phyloP scores from a whole-genome alignment of 441 rosid genomes.

The Hura crepitans region DNA sequence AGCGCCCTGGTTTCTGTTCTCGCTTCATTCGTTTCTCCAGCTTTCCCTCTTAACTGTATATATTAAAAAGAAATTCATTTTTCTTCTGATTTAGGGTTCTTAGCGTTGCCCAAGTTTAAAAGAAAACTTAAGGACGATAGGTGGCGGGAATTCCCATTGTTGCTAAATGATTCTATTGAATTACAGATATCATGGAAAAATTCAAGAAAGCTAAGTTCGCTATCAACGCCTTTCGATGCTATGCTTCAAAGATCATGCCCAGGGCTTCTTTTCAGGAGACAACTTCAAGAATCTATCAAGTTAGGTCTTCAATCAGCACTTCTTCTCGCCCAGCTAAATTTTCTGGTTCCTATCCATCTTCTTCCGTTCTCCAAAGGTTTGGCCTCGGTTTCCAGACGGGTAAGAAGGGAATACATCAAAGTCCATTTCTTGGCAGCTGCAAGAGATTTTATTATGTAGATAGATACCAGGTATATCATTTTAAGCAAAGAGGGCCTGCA shows the following conservation, averaged over 20 bases:
- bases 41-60: too few species aligned
- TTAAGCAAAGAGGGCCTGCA: slow-evolving; percentile 65
- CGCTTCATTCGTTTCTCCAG: too few species aligned
- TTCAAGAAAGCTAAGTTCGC: slow-evolving; percentile 41
- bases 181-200: slow-evolving; percentile 33
- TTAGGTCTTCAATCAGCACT: slow-evolving; percentile 28
- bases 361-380: slow-evolving; percentile 33
- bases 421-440: slow-evolving; percentile 30
- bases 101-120: too few species aligned
- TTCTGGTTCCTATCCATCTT: slow-evolving; percentile 38
- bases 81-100: too few species aligned
- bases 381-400: slow-evolving; percentile 31
- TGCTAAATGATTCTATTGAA: neutral
- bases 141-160: too few species aligned
- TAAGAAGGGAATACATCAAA: slow-evolving; percentile 18
- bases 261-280: slow-evolving; percentile 29
- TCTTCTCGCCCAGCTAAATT: slow-evolving; percentile 31
- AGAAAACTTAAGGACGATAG: too few species aligned
- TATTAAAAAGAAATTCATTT: too few species aligned
- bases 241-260: slow-evolving; percentile 33
- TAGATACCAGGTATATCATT: slow-evolving; percentile 55
- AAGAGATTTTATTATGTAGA: slow-evolving; percentile 74
- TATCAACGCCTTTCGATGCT: slow-evolving; percentile 42
- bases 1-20: too few species aligned
- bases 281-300: slow-evolving; percentile 30